These are phyloP conservation scores for Microbotryomycetes sp. DNA, from an alignment of 1,284 basidiomycete genomes.

Conservation along the genomic window DNA sequence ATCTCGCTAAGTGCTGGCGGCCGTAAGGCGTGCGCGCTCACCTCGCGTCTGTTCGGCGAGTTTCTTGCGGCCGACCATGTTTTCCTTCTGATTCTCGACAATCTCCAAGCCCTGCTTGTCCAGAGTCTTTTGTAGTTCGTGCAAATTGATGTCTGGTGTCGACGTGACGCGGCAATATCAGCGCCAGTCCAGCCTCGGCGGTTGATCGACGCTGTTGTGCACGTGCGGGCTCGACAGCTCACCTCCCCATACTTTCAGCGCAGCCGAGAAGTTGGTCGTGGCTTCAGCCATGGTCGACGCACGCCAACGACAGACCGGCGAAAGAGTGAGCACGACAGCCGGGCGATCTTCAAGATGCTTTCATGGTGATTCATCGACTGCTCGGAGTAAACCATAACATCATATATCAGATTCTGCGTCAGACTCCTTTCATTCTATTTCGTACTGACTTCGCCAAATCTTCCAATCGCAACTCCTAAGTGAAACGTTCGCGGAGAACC, in stretches of 20 bases:
- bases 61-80: constrained; percentile 81
- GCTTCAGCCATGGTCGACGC: constrained; percentile 11
- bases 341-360: not conserved
- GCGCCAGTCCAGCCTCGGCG: not conserved
- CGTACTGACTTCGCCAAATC: not conserved
- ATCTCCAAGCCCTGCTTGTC: constrained; percentile 85
- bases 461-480: not conserved
- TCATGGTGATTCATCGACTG: not conserved
- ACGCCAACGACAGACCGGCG: too few relatives aligned
- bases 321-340: not conserved
- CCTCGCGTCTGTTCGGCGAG: constrained; percentile 90
- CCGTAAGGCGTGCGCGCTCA: constrained; percentile 41
- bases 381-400: not conserved
- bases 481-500: not conserved
- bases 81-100: constrained; percentile 97
- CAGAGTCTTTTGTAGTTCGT: constrained; percentile 83
- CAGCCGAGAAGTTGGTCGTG: constrained; percentile 13
- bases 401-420: not conserved
- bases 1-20: not conserved
- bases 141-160: constrained; percentile 69
- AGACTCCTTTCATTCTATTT: not conserved
- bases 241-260: constrained; percentile 24
- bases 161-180: not conserved
- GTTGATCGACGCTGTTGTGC: not conserved
- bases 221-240: not conserved